These are phyloP conservation scores for Cryptococcus depauperatus DNA, from an alignment of 1,284 basidiomycete species.

Conservation along the genomic window DNA sequence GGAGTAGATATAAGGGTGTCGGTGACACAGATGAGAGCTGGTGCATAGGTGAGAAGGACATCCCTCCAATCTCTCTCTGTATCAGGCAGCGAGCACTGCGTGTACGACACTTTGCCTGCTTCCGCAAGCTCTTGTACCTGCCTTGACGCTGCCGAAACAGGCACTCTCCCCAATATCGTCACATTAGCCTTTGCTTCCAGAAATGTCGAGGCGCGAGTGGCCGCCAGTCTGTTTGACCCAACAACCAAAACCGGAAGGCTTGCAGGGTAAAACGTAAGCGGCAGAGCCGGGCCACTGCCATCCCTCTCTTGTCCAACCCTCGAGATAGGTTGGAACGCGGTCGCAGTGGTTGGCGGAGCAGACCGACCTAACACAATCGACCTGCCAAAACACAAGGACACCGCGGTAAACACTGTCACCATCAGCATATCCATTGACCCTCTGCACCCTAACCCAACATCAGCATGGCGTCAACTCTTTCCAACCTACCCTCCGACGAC, in stretches of 20 bases:
- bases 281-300: too few relatives aligned
- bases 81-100: constrained; percentile 31
- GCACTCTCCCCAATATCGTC: constrained; percentile 52
- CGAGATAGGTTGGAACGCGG: neutral
- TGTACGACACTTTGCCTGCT: constrained; percentile 51
- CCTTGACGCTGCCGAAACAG: constrained; percentile 50
- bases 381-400: too few relatives aligned
- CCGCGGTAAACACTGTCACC: too few relatives aligned
- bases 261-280: constrained; percentile 62
- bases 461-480: too few relatives aligned
- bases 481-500: too few relatives aligned
- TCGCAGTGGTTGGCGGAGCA: too few relatives aligned
- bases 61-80: constrained; percentile 25
- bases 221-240: constrained; percentile 68
- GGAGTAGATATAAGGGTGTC: constrained; percentile 53
- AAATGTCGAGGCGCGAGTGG: constrained; percentile 68
- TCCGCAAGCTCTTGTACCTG: constrained; percentile 62
- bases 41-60: neutral
- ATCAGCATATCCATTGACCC: too few relatives aligned
- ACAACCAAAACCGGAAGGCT: constrained; percentile 58
- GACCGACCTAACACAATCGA: neutral
- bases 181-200: constrained; percentile 75
- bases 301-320: neutral
- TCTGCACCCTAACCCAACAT: too few relatives aligned
- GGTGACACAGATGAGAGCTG: neutral